A percentile compares a stretch with the other conserved stretches of the same genome.
These are phyloP conservation scores for Lophiostoma macrostomum DNA, from an alignment of 495 filamentous ascomycete genomes.

Conservation along the genomic window DNA sequence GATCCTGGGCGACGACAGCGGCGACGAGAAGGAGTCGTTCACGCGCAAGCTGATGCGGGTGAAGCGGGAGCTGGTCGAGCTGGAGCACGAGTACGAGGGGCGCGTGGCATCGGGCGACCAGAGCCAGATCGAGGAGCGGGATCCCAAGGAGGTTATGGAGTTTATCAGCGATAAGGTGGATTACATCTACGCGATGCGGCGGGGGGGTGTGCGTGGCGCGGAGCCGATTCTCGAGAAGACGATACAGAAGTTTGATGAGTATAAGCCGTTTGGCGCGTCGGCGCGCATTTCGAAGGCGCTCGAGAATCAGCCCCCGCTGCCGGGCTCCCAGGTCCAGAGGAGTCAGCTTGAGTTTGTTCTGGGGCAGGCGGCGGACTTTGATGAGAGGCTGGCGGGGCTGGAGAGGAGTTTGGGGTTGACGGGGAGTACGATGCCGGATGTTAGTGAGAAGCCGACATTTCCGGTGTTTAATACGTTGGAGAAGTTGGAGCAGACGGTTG, in stretches of 20 bases:
- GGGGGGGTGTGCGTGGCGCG: conserved; percentile 27
- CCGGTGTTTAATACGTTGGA: conserved; percentile 79
- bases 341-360: conserved; percentile 42
- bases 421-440: conserved; percentile 61
- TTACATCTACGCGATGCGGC: conserved; percentile 28
- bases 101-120: conserved; percentile 28
- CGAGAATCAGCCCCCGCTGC: conserved; percentile 19
- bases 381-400: conserved; percentile 69
- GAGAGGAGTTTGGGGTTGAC: conserved; percentile 80
- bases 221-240: conserved; percentile 20
- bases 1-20: conserved; percentile 59
- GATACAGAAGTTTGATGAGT: conserved; percentile 30
- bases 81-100: conserved; percentile 36
- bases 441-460: conserved; percentile 53
- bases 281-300: conserved; percentile 13
- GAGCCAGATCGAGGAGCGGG: conserved; percentile 25
- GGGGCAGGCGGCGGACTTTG: conserved; percentile 82
- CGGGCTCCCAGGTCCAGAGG: conserved; percentile 17
- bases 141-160: conserved; percentile 28
- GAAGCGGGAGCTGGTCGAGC: conserved; percentile 42
- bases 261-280: conserved; percentile 11
- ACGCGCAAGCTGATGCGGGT: conserved; percentile 67
- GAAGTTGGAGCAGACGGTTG: conserved; percentile 67
- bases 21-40: conserved; percentile 60
- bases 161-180: conserved; percentile 33